Base-by-base conservation (phyloP, 1,284 basidiomycete genomes). In the Sanghuangporus weigelae region DNA sequence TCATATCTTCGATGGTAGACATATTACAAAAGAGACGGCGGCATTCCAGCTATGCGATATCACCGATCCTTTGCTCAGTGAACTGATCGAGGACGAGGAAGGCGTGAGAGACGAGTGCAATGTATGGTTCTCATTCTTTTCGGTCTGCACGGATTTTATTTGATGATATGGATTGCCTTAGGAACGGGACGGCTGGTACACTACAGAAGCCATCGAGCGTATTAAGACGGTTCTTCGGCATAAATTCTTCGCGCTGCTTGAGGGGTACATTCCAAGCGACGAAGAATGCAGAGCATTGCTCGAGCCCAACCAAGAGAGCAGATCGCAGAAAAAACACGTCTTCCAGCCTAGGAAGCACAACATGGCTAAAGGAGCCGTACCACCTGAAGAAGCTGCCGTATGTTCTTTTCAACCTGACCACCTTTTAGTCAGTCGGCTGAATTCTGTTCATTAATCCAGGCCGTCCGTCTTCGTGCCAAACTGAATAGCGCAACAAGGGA, bases 41-140 rank as follows among this genome's bases (percentile, higher is more conserved):
- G 91, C 94, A 19, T 99, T 94, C 74, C 96, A 98, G 74, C 79
- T 99, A 6, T 92, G 92, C 73, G 96, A 99, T 73, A 92, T 99
- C 65, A 76, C 80, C 10, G 97, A 98, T 73, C 85, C 87, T 0
- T 85, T 94, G 81, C 76, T 96, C 57, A 84, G 84, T 67, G 79
- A 80, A 54, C 88, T 95, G 82, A 91, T 97, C 63, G 82, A 91
- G 66, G 85, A 90, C 67, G 81, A 84, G 4, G 80, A 84, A 12
- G 85, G 84, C 39, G 75, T 91, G 31, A 81, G 85, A 39, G 86
- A 89, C 65, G 79, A 76, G 19, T 92, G 90, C 71, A 80, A 92
- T 74, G 92, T 93, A 68, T 66, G 88, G 78, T 36, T 1, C 7
- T 14, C 7, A 31, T 31, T 39, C 51, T 31, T 8, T n/a, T 23